phyloP scores from a whole-genome alignment of 257 asterid genomes.

The Fraxinus excelsior region DNA sequence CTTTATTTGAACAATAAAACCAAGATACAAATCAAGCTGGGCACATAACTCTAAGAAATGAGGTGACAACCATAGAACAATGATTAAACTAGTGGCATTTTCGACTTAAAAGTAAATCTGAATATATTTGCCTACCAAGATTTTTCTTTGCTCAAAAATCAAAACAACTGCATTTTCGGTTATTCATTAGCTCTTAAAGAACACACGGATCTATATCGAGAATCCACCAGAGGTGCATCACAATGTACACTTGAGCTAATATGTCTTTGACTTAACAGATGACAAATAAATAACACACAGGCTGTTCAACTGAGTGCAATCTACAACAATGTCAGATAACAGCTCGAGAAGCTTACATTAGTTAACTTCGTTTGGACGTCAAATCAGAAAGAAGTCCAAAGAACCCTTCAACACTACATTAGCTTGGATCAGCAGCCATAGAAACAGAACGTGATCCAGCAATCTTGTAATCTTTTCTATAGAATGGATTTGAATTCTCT shows the following conservation, averaged over 20 bases:
- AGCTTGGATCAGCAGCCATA: conserved; percentile 29
- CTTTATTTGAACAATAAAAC: neutral
- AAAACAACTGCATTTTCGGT: conserved; percentile 20
- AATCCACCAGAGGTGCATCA: conserved; percentile 31
- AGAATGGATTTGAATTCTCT: conserved; percentile 23
- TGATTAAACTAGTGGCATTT: neutral
- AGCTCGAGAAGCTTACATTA: conserved; percentile 33
- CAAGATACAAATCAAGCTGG: neutral
- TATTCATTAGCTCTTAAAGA: conserved; percentile 28
- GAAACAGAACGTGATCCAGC: conserved; percentile 27
- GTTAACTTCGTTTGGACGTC: conserved; percentile 30
- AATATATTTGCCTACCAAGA: neutral
- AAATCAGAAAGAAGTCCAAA: conserved; percentile 25
- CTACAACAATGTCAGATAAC: conserved; percentile 31
- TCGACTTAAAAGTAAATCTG: neutral
- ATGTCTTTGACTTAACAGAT: conserved; percentile 12
- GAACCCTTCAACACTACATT: conserved; percentile 6
- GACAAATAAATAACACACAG: conserved; percentile 22
- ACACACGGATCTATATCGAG: conserved; percentile 23
- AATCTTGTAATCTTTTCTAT: conserved; percentile 20
- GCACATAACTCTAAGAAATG: neutral
- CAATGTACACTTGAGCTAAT: conserved; percentile 30
- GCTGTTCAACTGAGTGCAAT: conserved; percentile 31
- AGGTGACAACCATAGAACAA: neutral
- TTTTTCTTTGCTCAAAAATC: neutral